Evolutionary conservation across 106 monocot species (phyloP), one percentile per base, ranked within the genome.

Genomic region (Apostasia ramifera): DNA sequence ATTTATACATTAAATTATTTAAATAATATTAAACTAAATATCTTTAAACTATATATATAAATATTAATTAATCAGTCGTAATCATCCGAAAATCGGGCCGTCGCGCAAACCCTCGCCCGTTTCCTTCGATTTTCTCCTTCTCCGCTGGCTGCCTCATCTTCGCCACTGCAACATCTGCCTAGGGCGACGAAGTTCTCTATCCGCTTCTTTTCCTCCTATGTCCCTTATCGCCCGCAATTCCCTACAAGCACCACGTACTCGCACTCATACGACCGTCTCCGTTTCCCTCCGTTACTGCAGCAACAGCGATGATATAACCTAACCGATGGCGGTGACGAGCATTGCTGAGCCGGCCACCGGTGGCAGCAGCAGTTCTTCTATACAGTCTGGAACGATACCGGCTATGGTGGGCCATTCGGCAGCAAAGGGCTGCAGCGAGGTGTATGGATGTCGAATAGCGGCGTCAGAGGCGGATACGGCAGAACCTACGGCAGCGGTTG

Each of bases 361-460:
- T 61, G 43, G 10, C 47, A 40, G 66, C 41, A 49, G 26, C 44
- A 37, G 41, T 5, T 45, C 61, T 2, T 40, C 68, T 48, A 43
- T 64, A 63, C 76, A 49, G 52, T 52, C 50, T 39, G 72, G 72
- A 8, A 55, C 57, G 48, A 44, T 59, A 44, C 66, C 40, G 56
- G 3, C 14, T 40, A 40, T 7, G 12, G 42, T 55, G 49, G 12
- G 37, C 68, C 47, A 43, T 43, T 56, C 49, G n/a, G 2, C 63
- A 5, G 44, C 5, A 51, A 73, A 44, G 1, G 69, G 10, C 63
- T 47, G 40, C 11, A 42, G 12, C 43, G 11, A 2, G 67, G 63
- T 8, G 53, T 64, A 8, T 80, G 79, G 86, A 43, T 15, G 44
- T 71, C 74, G 6, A 81, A 69, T 15, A 53, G 79, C 81, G 1